These are phyloP conservation scores for Rubus idaeus DNA, from an alignment of 306 rosid genomes.

Conservation along the genomic window DNA sequence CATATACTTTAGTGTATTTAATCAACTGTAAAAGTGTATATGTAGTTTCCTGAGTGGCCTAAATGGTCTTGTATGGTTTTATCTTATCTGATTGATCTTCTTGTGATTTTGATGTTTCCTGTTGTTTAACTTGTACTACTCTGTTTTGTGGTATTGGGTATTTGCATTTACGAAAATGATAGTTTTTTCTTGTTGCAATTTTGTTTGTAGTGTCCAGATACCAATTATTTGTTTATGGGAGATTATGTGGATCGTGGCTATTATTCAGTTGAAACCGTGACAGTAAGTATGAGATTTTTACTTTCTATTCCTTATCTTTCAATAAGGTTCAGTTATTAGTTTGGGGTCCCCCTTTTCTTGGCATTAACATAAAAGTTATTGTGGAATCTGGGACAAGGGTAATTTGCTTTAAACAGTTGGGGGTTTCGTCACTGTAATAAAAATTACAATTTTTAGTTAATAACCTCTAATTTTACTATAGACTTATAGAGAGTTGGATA, in stretches of 20 bases:
- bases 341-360: constrained; percentile 2
- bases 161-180: constrained; percentile 6
- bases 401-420: not conserved
- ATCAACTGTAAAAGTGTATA: not conserved
- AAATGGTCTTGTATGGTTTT: not conserved
- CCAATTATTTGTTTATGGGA: constrained; percentile 97
- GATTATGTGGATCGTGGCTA: constrained; percentile 99
- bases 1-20: not conserved
- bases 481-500: not conserved
- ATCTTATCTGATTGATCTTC: not conserved
- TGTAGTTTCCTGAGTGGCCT: not conserved
- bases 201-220: constrained; percentile 90
- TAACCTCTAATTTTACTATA: not conserved
- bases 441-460: not conserved
- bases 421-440: not conserved
- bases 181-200: constrained; percentile 31
- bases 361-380: not conserved
- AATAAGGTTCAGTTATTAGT: not conserved
- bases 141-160: constrained; percentile 7
- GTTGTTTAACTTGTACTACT: not conserved
- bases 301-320: constrained; percentile 10
- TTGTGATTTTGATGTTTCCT: not conserved
- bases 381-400: constrained; percentile 13
- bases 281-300: constrained; percentile 49
- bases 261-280: constrained; percentile 93